Percentiles rank a stretch among this genome's conserved stretches.
These are phyloP conservation scores for Trichoderma pleuroti DNA, from an alignment of 2,329 filamentous ascomycete species.

Conservation along the genomic window DNA sequence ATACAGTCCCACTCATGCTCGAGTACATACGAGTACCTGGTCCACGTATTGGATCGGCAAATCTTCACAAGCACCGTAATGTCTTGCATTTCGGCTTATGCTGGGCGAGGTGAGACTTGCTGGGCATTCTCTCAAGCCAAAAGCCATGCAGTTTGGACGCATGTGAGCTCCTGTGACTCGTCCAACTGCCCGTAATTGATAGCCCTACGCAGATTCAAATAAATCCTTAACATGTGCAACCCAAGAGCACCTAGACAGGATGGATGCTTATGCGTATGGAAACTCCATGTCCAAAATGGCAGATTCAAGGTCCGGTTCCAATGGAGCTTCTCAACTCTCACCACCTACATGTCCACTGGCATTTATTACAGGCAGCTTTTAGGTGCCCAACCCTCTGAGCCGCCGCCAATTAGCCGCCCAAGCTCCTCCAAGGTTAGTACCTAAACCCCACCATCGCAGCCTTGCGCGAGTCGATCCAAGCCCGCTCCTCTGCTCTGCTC, in stretches of 20 bases:
- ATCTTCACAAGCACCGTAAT: not conserved
- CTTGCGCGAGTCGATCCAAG: slow-evolving; percentile 12
- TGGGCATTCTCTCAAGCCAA: not conserved
- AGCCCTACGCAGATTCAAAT: not conserved
- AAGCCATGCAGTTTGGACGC: not conserved
- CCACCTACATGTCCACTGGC: no score
- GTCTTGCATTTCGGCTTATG: not conserved
- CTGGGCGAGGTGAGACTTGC: not conserved
- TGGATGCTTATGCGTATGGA: not conserved
- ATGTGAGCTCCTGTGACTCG: not conserved
- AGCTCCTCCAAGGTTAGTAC: not conserved
- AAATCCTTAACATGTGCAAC: not conserved
- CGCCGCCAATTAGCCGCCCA: not conserved
- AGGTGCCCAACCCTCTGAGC: not conserved
- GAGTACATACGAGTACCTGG: not conserved
- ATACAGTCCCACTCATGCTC: not conserved
- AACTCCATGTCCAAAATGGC: not conserved
- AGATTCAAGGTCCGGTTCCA: not conserved
- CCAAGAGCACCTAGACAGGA: not conserved
- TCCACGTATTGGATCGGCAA: not conserved
- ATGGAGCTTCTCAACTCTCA: no score
- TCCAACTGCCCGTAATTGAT: not conserved
- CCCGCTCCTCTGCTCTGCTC: not conserved
- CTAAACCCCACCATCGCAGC: slow-evolving; percentile 24
- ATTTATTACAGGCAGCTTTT: no score